Conservation (phyloP, 306 rosid species). For the Acmispon strigosus region DNA sequence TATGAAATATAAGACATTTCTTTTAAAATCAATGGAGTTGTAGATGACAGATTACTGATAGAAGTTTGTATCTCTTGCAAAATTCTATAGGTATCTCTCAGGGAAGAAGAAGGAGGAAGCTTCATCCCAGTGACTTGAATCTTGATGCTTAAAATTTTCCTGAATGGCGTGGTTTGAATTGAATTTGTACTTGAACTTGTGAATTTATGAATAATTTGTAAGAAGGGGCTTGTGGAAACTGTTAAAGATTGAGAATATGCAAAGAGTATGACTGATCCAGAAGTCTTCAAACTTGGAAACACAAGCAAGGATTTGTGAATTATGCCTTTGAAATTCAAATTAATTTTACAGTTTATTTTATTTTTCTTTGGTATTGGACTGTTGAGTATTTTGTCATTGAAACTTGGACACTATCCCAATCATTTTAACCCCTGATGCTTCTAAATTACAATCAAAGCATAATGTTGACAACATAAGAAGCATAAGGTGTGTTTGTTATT, state of each 20-base stretch:
- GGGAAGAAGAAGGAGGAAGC: conserved; percentile 31
- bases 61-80: background rate
- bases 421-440: too few relatives aligned
- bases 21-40: background rate
- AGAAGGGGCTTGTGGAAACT: conserved; percentile 5
- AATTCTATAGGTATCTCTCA: conserved; percentile 23
- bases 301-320: background rate
- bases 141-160: background rate
- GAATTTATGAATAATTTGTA: conserved; percentile 11
- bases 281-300: background rate
- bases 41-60: background rate
- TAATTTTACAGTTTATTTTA: background rate
- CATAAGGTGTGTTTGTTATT: too few relatives aligned
- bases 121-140: conserved; percentile 25
- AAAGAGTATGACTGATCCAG: background rate
- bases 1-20: background rate
- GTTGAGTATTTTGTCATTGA: too few relatives aligned
- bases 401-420: too few relatives aligned
- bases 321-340: background rate
- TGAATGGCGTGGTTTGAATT: background rate
- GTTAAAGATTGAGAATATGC: conserved; percentile 2
- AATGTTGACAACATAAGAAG: too few relatives aligned
- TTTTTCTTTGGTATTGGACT: too few relatives aligned
- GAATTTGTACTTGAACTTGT: background rate
- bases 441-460: too few relatives aligned